Evolutionary conservation across 768 basidiomycete genomes (phyloP), one percentile per base, ranked within the genome.

Genomic region (Suillus fuscotomentosus): DNA sequence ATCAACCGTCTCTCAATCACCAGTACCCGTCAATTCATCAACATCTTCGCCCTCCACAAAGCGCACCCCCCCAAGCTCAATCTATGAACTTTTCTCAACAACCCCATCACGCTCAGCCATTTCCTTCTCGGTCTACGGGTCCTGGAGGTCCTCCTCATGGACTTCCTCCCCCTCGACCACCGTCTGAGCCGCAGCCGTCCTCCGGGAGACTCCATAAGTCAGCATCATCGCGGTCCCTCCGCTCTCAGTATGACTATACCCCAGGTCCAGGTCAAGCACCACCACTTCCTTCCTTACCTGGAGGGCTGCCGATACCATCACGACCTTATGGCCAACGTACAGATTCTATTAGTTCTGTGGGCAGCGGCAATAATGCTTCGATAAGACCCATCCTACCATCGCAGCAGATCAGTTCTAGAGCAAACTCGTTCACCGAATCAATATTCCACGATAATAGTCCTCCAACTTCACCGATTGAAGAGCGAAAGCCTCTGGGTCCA

Each of bases 381-480:
- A 77, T 81, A 13, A 85, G 86, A 36, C 80, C 86, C 1, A 69
- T 91, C 65, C 76, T 89, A 20, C 91, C 91, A 22, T 91, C 90
- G 14, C 83, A 85, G 27, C 84, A 87, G 66, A 68, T 83, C 60
- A 80, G 80, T 63, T 80, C 84, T 62, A 82, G 85, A 51, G 77
- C 82, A 4, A 77, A 81, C 36, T 87, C 88, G 2, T 77, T 84
- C 70, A 77, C 77, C 14, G 82, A 83, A 42, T 77, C 81, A 20
- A 85, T 86, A 0, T 84, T 86, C 66, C 82, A 83, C 55, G 88
- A 89, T 63, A 87, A 88, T 39, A 94, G 92, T 71, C 96, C 97
- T 43, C 95, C 96, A 0, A 81, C 86, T 47, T 95, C 94, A 8
- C 97, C 95, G 2, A 81, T 85, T 5, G 81, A 85, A 65, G 85